Conservation (phyloP, 2,329 filamentous ascomycete species). For the Emergomyces pasteurianus region DNA sequence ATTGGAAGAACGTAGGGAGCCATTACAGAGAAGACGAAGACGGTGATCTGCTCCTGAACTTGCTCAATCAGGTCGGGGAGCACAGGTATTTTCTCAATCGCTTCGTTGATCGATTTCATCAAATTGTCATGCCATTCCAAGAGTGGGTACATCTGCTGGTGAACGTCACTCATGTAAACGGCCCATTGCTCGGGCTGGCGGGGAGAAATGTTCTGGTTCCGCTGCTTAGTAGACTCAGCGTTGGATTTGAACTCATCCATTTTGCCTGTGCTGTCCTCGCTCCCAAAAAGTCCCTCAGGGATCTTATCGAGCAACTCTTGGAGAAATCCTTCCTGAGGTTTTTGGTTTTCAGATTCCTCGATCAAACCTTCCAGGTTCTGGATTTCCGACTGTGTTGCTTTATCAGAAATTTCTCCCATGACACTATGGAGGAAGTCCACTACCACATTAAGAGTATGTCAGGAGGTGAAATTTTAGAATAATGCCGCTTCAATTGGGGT, state of each 20-base stretch:
- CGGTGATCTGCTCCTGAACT: conserved; percentile 71
- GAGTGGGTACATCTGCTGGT: conserved; percentile 72
- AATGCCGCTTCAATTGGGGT: neutral
- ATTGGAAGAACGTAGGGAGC: conserved; percentile 80
- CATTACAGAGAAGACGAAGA: conserved; percentile 85
- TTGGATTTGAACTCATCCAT: conserved; percentile 70
- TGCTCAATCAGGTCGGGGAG: conserved; percentile 77
- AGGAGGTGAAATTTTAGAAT: neutral
- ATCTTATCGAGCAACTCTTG: conserved; percentile 72
- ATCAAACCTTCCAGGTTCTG: conserved; percentile 80
- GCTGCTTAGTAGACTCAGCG: conserved; percentile 61
- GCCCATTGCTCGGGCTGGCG: conserved; percentile 77
- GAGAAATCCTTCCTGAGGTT: conserved; percentile 59
- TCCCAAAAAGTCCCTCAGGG: conserved; percentile 67
- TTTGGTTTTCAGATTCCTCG: conserved; percentile 45
- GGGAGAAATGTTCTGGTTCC: conserved; percentile 61
- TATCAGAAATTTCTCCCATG: conserved; percentile 67
- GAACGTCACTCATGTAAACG: conserved; percentile 59
- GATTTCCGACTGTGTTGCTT: conserved; percentile 82
- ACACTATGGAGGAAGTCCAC: conserved; percentile 91
- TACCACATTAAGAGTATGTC: neutral
- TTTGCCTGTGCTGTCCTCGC: conserved; percentile 50
- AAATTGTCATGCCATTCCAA: conserved; percentile 86
- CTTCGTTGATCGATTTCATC: conserved; percentile 63
- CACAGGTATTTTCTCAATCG: conserved; percentile 75